A percentile compares a stretch with the other conserved stretches of the same genome.
phyloP scores from a whole-genome alignment of 164 flowering plant genomes.

The Buxus sempervirens region DNA sequence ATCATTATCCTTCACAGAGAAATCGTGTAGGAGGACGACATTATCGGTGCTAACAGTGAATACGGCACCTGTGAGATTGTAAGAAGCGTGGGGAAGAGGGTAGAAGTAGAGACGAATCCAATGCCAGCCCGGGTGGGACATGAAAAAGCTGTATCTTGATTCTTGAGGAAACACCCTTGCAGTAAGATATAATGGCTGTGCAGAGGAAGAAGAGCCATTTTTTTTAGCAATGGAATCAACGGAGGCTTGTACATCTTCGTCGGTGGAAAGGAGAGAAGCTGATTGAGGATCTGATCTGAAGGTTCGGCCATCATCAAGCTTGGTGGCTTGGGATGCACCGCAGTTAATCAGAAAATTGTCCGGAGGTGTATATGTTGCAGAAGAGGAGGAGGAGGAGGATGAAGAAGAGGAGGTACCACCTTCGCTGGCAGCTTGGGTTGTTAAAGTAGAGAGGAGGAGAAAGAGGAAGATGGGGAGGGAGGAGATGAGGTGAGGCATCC shows the following conservation, averaged over 20 bases:
- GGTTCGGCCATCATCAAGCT: conserved; percentile 62
- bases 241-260: conserved; percentile 43
- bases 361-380: conserved; percentile 28
- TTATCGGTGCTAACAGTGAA: conserved; percentile 57
- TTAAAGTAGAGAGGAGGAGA: conserved; percentile 9
- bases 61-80: conserved; percentile 45
- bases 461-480: conserved; percentile 17
- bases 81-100: conserved; percentile 46
- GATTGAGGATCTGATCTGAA: conserved; percentile 67
- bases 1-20: conserved; percentile 28
- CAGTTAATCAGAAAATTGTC: conserved; percentile 62
- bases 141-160: conserved; percentile 51
- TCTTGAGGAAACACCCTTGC: conserved; percentile 51
- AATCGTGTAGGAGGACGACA: conserved; percentile 62
- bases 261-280: conserved; percentile 40
- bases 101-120: conserved; percentile 73
- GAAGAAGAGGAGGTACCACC: conserved; percentile 7
- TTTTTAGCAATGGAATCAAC: conserved; percentile 19
- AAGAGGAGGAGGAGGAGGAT: no score
- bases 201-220: conserved; percentile 15
- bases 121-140: conserved; percentile 51
- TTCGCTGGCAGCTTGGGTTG: conserved; percentile 1
- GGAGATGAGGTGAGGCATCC: conserved; percentile 18
- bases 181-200: conserved; percentile 37
- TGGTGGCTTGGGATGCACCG: conserved; percentile 41